Evolutionary conservation across 805 yeast genomes (phyloP).

Genomic region (Yarrowia hollandica): DNA sequence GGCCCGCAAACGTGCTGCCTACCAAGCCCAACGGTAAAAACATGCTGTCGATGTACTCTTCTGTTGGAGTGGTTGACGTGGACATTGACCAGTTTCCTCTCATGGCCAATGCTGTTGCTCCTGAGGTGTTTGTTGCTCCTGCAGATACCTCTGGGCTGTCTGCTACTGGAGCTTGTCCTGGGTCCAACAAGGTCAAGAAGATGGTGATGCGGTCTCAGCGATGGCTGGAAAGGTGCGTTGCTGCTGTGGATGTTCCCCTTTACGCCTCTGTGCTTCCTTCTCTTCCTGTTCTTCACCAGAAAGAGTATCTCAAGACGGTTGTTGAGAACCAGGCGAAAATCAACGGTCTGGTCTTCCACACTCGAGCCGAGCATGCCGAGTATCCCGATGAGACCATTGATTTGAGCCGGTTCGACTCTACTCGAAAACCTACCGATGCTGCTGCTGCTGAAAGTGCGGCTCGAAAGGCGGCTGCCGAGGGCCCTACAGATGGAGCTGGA

Average conservation of each 20-base stretch:
- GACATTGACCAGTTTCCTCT: conserved; percentile 35
- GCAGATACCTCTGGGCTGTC: conserved; percentile 38
- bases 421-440: background rate
- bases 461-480: conserved; percentile 10
- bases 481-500: conserved; percentile 18
- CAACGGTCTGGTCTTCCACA: conserved; percentile 20
- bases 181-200: conserved; percentile 43
- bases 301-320: conserved; percentile 34
- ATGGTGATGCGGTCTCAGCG: conserved; percentile 41
- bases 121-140: conserved; percentile 43
- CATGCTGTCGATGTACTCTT: conserved; percentile 41
- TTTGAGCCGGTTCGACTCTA: conserved; percentile 29
- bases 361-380: conserved; percentile 32
- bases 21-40: conserved; percentile 42
- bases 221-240: conserved; percentile 40
- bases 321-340: conserved; percentile 26
- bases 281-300: conserved; percentile 34
- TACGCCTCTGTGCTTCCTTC: conserved; percentile 42
- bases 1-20: conserved; percentile 40
- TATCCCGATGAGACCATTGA: conserved; percentile 17
- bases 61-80: conserved; percentile 42
- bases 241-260: conserved; percentile 31
- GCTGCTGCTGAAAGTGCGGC: conserved; percentile 15
- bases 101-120: conserved; percentile 35
- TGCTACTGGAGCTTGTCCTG: conserved; percentile 39